Evolutionary conservation across 805 yeast genomes (phyloP), one percentile per base, ranked within the genome.

Genomic region (Spathaspora boniae): DNA sequence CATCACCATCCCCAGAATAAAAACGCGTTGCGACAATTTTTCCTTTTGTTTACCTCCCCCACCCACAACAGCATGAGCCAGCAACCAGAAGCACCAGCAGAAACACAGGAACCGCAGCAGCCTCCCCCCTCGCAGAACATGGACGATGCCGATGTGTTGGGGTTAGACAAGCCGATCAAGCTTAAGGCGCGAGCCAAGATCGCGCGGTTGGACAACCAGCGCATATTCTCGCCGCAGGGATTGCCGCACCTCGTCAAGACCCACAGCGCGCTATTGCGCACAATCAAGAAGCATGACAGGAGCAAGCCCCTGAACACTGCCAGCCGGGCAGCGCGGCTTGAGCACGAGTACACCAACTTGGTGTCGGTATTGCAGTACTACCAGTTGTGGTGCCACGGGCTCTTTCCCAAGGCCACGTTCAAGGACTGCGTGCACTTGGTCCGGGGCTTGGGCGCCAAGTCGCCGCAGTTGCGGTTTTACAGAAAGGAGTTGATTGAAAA

Each of bases 391-490:
- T 67, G 72, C 45, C 72, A 67, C 37, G 63, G 69, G 1, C 62
- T 87, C 25, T 86, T 73, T 51, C 95, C 96, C 4, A 84, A 82
- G 60, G 86, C 93, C 11, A 80, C 76, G 43, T 85, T 88, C 45
- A 65, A 66, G 31, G 94, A 86, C 54, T 80, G 88, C 48, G 59
- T 82, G 1, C 64, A 68, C 16, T 57, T 82, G 45, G 57, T 80
- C 32, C 65, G 71, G 26, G 58, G 67, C 11, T 67, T 77, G 27
- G 80, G 84, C 9, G 58, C 53, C 17, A 54, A 56, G 55, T 42
- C 72, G 16, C 56, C 62, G 12, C 58, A 55, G 9, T 56, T 77
- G 20, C 56, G 48, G 33, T 24, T 53, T 4, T 60, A 60, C 36
- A 49, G 68, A 45, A 44, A 48, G 14, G 55, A 51, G 31, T 45